Evolutionary conservation across 2,329 filamentous ascomycete species (phyloP).

Genomic region (Arthrocladium fulminans): DNA sequence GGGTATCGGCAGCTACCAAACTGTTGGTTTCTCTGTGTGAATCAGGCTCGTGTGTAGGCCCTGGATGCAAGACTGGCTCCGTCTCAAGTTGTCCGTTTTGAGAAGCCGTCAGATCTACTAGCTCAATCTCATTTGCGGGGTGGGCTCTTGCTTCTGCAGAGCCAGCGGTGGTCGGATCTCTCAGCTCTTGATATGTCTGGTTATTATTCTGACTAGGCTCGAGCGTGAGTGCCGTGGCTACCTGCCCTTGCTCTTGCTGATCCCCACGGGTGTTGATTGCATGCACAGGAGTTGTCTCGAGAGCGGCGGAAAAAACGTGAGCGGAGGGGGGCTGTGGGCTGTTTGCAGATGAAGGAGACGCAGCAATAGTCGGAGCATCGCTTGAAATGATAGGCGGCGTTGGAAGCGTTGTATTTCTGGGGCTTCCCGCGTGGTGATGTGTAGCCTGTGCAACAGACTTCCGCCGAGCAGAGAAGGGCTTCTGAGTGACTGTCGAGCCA

Average conservation of each 20-base stretch:
- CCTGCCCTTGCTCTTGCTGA: background rate
- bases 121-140: background rate
- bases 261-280: background rate
- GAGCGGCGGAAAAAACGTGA: background rate
- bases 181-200: background rate
- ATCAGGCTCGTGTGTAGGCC: background rate
- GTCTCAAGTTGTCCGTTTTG: background rate
- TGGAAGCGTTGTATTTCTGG: background rate
- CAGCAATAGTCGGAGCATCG: background rate
- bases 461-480: too few relatives aligned
- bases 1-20: too few relatives aligned
- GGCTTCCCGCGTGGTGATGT: background rate
- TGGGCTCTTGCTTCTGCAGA: background rate
- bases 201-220: background rate
- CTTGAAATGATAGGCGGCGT: background rate
- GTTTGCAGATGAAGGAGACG: background rate
- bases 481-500: background rate
- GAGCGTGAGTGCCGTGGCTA: background rate
- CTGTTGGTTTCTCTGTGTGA: too few relatives aligned
- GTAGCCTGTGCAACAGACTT: too few relatives aligned
- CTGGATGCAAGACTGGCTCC: background rate
- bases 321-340: background rate
- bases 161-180: background rate
- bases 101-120: conserved; percentile 3
- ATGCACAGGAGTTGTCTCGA: background rate